Evolutionary conservation across 352 stramenopile genomes (phyloP).

Genomic region (Globisporangium polare): DNA sequence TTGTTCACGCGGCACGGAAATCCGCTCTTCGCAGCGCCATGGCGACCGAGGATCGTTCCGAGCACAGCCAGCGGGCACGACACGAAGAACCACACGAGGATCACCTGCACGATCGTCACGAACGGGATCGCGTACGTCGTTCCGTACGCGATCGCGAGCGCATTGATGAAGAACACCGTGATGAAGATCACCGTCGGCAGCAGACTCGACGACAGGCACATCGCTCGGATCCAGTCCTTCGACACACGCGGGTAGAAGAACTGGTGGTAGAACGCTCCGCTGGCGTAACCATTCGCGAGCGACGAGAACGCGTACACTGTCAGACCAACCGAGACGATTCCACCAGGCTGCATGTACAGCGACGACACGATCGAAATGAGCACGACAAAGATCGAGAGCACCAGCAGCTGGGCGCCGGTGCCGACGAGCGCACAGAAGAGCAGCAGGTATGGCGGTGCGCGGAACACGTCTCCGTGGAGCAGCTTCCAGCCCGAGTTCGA

Average conservation of each 20-base stretch:
- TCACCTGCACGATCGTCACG: slow-evolving; percentile 87
- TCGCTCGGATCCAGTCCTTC: slow-evolving; percentile 88
- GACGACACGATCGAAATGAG: slow-evolving; percentile 94
- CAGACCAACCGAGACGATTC: slow-evolving; percentile 94
- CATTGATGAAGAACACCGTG: slow-evolving; percentile 88
- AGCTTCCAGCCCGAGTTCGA: slow-evolving; percentile 94
- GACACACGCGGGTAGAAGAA: slow-evolving; percentile 91
- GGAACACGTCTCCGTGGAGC: slow-evolving; percentile 94
- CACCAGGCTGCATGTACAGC: slow-evolving; percentile 96
- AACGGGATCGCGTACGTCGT: slow-evolving; percentile 87
- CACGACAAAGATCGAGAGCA: slow-evolving; percentile 93
- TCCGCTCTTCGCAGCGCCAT: slow-evolving; percentile 85
- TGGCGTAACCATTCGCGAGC: slow-evolving; percentile 86
- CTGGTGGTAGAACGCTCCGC: slow-evolving; percentile 87
- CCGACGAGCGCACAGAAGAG: slow-evolving; percentile 96
- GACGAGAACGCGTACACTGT: slow-evolving; percentile 94
- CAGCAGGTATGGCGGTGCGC: slow-evolving; percentile 89
- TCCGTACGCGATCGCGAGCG: slow-evolving; percentile 72
- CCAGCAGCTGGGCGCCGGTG: slow-evolving; percentile 94
- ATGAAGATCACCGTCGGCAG: slow-evolving; percentile 78
- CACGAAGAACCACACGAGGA: slow-evolving; percentile 97
- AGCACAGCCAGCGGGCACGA: slow-evolving; percentile 95
- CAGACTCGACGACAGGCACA: slow-evolving; percentile 77
- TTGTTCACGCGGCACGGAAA: slow-evolving; percentile 95
- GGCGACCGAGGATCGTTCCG: slow-evolving; percentile 96